These are phyloP conservation scores for Ramaria rubella DNA, from an alignment of 768 basidiomycete species.

Conservation along the genomic window DNA sequence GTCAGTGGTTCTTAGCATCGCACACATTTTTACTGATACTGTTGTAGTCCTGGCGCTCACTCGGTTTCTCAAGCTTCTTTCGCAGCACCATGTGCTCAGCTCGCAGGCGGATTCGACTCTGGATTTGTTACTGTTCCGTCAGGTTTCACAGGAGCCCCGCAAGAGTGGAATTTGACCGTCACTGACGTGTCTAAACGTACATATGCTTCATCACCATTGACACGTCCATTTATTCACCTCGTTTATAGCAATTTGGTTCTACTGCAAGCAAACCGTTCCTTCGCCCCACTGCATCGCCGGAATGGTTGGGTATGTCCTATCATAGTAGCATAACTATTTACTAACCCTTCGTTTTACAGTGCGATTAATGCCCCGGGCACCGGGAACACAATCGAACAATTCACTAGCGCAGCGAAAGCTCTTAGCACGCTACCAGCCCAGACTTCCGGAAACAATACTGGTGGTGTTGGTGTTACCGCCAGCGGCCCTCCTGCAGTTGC, in stretches of 20 bases:
- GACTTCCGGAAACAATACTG: conserved; percentile 36
- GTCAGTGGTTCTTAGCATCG: conserved; percentile 24
- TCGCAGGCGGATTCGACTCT: conserved; percentile 47
- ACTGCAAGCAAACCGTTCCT: conserved; percentile 43
- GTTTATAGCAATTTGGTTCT: conserved; percentile 48
- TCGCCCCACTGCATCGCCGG: conserved; percentile 36
- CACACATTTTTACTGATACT: background rate
- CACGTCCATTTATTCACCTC: conserved; percentile 2
- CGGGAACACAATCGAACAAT: conserved; percentile 36
- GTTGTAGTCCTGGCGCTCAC: conserved; percentile 43
- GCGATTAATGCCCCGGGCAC: conserved; percentile 45
- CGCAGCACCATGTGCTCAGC: conserved; percentile 37
- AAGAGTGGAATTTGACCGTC: conserved; percentile 46
- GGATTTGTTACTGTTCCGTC: conserved; percentile 40
- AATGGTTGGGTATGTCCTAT: conserved; percentile 28
- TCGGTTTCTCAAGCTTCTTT: conserved; percentile 47
- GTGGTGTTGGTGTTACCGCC: conserved; percentile 45
- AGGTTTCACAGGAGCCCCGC: conserved; percentile 21
- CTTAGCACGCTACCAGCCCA: conserved; percentile 29
- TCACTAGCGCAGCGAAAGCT: conserved; percentile 27
- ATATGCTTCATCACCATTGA: conserved; percentile 14
- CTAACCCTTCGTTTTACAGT: conserved; percentile 15
- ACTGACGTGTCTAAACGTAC: conserved; percentile 40
- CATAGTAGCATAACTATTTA: background rate
- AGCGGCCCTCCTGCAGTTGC: conserved; percentile 38